Evolutionary conservation across 2,329 filamentous ascomycete genomes (phyloP).

Genomic region (Aspergillus calidoustus): DNA sequence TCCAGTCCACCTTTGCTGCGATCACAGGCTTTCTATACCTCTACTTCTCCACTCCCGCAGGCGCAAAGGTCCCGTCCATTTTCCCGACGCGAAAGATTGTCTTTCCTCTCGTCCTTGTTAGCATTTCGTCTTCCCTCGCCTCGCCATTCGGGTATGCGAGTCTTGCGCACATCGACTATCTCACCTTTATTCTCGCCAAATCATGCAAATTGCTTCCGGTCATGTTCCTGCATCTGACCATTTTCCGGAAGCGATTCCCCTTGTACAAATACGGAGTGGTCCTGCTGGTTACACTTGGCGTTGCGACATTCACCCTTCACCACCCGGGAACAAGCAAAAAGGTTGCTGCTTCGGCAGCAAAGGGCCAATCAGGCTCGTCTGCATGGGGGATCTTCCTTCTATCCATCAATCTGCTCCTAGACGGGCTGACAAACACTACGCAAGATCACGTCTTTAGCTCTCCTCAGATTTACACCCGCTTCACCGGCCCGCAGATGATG

Average conservation of each 20-base stretch:
- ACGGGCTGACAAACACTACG: slow-evolving; percentile 93
- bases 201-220: slow-evolving; percentile 98
- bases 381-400: slow-evolving; percentile 75
- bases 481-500: slow-evolving; percentile 98
- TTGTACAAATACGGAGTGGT: slow-evolving; percentile 97
- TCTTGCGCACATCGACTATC: slow-evolving; percentile 93
- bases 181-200: slow-evolving; percentile 96
- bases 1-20: slow-evolving; percentile 89
- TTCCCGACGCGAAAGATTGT: slow-evolving; percentile 79
- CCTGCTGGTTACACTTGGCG: slow-evolving; percentile 84
- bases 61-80: slow-evolving; percentile 55
- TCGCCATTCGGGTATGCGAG: slow-evolving; percentile 95
- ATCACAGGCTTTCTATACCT: slow-evolving; percentile 83
- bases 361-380: slow-evolving; percentile 68
- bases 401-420: slow-evolving; percentile 87
- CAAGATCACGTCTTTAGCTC: slow-evolving; percentile 90
- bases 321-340: slow-evolving; percentile 66
- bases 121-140: slow-evolving; percentile 83
- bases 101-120: slow-evolving; percentile 78
- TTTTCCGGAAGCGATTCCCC: slow-evolving; percentile 88
- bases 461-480: slow-evolving; percentile 68
- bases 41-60: slow-evolving; percentile 63
- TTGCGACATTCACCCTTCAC: slow-evolving; percentile 93
- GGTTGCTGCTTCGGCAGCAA: slow-evolving; percentile 51
- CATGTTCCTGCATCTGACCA: slow-evolving; percentile 92